Evolutionary conservation across 2,329 filamentous ascomycete species (phyloP), one percentile per base, ranked within the genome.

Genomic region (Pezicula radicicola): DNA sequence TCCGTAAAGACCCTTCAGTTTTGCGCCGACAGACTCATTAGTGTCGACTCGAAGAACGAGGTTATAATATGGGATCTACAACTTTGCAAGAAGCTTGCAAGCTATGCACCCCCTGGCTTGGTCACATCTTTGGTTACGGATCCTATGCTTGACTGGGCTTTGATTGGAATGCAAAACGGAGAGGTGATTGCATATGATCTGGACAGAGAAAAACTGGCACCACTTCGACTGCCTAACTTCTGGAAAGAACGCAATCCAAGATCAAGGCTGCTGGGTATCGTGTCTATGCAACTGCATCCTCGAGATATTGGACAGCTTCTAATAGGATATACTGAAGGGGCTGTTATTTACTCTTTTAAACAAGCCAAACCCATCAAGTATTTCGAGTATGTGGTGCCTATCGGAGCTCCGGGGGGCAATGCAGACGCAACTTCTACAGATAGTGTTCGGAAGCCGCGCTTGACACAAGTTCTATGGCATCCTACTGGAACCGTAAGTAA

Each of bases 171-270:
- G 56, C 84, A 89, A 57, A 89, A 81, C 64, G 91, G 93, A 54
- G 92, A 97, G 52, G 78, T 97, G 10, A 79, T 93, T 54, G 90
- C 91, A n/a, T 99, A 93, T 67, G 94, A 99, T 68, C 77, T 99
- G 51, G 94, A 97, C 65, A 81, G 92, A 53, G 85, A 90, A 65
- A 77, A 78, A 28, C 73, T 94, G 54, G 84, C 91, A 13, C 83
- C 85, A 1, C 92, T 97, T 69, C 84, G 83, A 52, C 83, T 99
- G 48, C 87, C 91, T 12, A 96, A 96, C 66, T 83, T 96, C 52
- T 97, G 93, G 93, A 77, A 77, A 47, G 82, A 89, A 57, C 78
- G 79, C 55, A 88, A 90, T 58, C 84, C 89, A 0, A 81, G 80
- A 50, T 81, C 85, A 9, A 79, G 84, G 46, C 69, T 85, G 10